Evolutionary conservation across 345 rosid genomes (phyloP).

Genomic region (Rhodamnia argentea): DNA sequence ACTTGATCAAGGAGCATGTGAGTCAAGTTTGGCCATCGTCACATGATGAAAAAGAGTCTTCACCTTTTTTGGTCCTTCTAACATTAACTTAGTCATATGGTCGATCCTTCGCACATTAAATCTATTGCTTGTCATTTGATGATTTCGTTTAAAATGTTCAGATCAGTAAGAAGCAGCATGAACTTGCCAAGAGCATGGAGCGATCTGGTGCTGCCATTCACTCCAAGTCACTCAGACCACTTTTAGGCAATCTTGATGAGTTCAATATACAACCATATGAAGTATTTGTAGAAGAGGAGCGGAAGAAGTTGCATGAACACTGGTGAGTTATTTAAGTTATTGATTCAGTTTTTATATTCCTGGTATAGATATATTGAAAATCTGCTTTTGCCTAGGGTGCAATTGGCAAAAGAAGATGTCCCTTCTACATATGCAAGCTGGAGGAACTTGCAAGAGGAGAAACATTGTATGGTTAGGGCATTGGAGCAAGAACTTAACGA

Average conservation of each 20-base stretch:
- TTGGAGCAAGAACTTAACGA: conserved; percentile 56
- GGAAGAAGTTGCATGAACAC: conserved; percentile 63
- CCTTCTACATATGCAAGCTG: conserved; percentile 63
- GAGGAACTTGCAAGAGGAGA: conserved; percentile 46
- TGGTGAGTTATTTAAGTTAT: conserved; percentile 45
- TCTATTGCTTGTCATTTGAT: background rate
- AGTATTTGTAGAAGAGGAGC: conserved; percentile 82
- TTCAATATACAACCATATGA: conserved; percentile 79
- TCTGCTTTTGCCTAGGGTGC: conserved; percentile 40
- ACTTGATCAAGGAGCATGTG: background rate
- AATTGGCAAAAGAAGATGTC: conserved; percentile 51
- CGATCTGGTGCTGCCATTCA: conserved; percentile 76
- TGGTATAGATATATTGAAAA: background rate
- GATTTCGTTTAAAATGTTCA: conserved; percentile 17
- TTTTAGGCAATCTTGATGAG: conserved; percentile 57
- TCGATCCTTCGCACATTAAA: background rate
- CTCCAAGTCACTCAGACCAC: conserved; percentile 54
- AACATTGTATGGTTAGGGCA: conserved; percentile 30
- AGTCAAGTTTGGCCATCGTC: background rate
- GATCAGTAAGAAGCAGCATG: conserved; percentile 96
- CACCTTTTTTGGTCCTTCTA: background rate
- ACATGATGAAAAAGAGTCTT: background rate
- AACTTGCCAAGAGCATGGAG: conserved; percentile 81
- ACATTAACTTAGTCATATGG: background rate
- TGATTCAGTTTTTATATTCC: background rate